phyloP scores from a whole-genome alignment of 2,329 filamentous ascomycete species.

The Microsporum ferrugineum region DNA sequence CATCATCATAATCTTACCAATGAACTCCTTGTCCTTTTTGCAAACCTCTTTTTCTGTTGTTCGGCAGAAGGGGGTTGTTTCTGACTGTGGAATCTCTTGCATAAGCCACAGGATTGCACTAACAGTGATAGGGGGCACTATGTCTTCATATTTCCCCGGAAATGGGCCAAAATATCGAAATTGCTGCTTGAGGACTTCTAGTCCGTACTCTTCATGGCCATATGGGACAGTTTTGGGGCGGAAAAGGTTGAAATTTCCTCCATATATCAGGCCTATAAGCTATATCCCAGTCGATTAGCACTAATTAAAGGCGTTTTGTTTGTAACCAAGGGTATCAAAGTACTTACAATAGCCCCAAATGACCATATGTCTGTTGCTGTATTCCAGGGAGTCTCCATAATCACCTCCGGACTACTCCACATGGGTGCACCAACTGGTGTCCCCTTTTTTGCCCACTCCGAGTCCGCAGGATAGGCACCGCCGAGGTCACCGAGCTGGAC shows the following conservation, averaged over 20 bases:
- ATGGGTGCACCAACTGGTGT: slow-evolving; percentile 15
- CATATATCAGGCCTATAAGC: slow-evolving; percentile 10
- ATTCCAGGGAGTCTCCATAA: slow-evolving; percentile 17
- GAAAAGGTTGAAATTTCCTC: slow-evolving; percentile 10
- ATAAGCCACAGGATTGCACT: slow-evolving; percentile 10
- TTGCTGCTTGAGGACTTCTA: slow-evolving; percentile 7
- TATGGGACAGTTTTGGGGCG: slow-evolving; percentile 2
- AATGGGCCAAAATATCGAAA: slow-evolving; percentile 11
- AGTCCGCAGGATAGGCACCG: slow-evolving; percentile 11
- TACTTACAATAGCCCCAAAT: slow-evolving; percentile 17
- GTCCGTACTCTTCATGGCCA: slow-evolving; percentile 10
- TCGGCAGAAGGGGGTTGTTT: slow-evolving; percentile 19
- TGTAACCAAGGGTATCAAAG: background rate
- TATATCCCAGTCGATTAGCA: slow-evolving; percentile 8
- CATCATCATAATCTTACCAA: slow-evolving; percentile 36
- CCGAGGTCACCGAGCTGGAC: slow-evolving; percentile 16
- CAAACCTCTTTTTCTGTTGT: slow-evolving; percentile 21
- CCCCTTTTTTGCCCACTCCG: slow-evolving; percentile 11
- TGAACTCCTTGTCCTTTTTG: slow-evolving; percentile 25
- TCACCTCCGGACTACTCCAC: slow-evolving; percentile 15
- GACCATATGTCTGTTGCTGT: slow-evolving; percentile 22
- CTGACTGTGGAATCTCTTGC: slow-evolving; percentile 13
- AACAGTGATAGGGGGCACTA: slow-evolving; percentile 12
- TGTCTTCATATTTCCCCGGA: slow-evolving; percentile 12
- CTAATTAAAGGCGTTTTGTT: background rate